phyloP scores from a whole-genome alignment of 352 stramenopile genomes.

The Phytophthora multivora region DNA sequence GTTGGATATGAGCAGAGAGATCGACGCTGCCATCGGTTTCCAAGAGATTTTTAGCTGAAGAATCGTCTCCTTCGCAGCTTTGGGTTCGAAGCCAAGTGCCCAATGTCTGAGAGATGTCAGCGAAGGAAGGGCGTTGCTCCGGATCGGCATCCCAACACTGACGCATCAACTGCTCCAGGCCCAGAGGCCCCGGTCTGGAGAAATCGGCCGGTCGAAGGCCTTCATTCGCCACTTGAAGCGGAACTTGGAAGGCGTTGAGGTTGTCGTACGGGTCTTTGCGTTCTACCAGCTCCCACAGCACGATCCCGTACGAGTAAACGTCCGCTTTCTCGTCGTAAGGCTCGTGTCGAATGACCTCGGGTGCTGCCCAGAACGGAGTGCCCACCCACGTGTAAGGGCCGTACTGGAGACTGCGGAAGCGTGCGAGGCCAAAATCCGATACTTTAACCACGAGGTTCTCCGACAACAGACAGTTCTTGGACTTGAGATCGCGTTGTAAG shows the following conservation, averaged over 20 bases:
- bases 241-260: constrained; percentile 81
- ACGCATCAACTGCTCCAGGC: constrained; percentile 72
- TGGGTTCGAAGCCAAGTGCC: constrained; percentile 53
- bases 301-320: constrained; percentile 78
- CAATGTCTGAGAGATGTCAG: constrained; percentile 62
- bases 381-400: constrained; percentile 75
- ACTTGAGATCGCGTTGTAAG: constrained; percentile 79
- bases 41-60: constrained; percentile 9
- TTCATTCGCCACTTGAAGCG: constrained; percentile 71
- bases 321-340: constrained; percentile 78
- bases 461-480: constrained; percentile 78
- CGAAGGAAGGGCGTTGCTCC: constrained; percentile 68
- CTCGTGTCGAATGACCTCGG: constrained; percentile 80
- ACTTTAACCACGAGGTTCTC: constrained; percentile 83
- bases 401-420: constrained; percentile 48
- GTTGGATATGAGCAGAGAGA: constrained; percentile 57
- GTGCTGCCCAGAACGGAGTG: constrained; percentile 79
- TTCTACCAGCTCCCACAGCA: constrained; percentile 80
- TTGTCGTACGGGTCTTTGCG: constrained; percentile 73
- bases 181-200: constrained; percentile 50
- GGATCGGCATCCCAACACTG: constrained; percentile 77
- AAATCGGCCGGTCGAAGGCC: constrained; percentile 62
- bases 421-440: constrained; percentile 72
- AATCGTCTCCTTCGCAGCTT: constrained; percentile 21
- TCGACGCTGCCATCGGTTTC: constrained; percentile 36